A percentile compares a stretch with the other conserved stretches of the same genome.
Evolutionary conservation across 2,329 filamentous ascomycete species (phyloP).

Genomic region (Pyrenophora graminea): DNA sequence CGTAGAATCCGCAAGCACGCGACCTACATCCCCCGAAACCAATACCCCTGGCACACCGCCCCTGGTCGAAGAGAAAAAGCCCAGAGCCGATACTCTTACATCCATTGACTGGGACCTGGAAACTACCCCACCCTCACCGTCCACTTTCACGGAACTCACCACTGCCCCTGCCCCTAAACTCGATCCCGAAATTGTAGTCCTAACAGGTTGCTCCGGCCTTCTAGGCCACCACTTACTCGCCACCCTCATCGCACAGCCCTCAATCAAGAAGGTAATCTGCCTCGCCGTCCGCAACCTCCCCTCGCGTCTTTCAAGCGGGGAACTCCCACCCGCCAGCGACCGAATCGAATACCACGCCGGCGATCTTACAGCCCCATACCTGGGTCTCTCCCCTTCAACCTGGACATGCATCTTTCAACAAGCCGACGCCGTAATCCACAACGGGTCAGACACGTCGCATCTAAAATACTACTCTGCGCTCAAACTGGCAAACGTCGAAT

Average conservation of each 20-base stretch:
- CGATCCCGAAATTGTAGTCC: not conserved
- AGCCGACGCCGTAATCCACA: constrained; percentile 17
- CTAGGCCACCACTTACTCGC: not conserved
- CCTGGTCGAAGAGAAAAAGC: too few species aligned
- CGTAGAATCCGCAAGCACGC: too few species aligned
- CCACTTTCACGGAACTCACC: too few species aligned
- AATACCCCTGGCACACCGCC: too few species aligned
- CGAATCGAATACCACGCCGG: not conserved
- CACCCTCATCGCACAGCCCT: not conserved
- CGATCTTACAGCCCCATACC: not conserved
- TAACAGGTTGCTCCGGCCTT: not conserved
- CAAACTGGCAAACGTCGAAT: constrained; percentile 2
- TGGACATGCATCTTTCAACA: not conserved
- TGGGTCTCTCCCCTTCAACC: not conserved
- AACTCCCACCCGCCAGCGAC: not conserved
- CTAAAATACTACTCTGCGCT: constrained; percentile 14
- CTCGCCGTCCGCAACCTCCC: not conserved
- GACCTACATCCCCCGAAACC: too few species aligned
- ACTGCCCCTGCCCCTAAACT: too few species aligned
- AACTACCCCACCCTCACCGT: too few species aligned
- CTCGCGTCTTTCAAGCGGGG: not conserved
- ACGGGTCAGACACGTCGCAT: constrained; percentile 7
- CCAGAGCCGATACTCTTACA: too few species aligned
- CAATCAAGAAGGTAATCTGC: not conserved
- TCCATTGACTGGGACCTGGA: too few species aligned